Conservation (phyloP, 371 early-diverging fungal genomes). For the Fennellomyces sp. region DNA sequence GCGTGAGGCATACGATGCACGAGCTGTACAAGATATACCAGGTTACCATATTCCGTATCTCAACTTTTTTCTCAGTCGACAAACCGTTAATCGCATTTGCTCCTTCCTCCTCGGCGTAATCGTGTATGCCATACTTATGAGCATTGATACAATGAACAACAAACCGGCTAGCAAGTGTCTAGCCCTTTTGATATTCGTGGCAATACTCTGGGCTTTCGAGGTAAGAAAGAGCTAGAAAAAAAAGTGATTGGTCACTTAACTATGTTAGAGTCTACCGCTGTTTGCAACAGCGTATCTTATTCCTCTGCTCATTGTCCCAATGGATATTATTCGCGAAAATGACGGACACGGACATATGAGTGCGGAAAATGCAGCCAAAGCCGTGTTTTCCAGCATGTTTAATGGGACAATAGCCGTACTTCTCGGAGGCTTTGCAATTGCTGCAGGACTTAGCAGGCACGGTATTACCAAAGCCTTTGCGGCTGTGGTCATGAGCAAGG, state of each 20-base stretch:
- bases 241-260: too few species aligned
- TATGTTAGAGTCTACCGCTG: slow-evolving; percentile 56
- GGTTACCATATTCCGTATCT: slow-evolving; percentile 35
- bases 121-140: slow-evolving; percentile 57
- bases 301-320: slow-evolving; percentile 71
- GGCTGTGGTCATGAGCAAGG: slow-evolving; percentile 63
- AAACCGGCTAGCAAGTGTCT: slow-evolving; percentile 61
- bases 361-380: slow-evolving; percentile 77
- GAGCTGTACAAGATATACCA: slow-evolving; percentile 30
- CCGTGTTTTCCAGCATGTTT: slow-evolving; percentile 92
- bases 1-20: slow-evolving; percentile 51
- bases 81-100: slow-evolving; percentile 11
- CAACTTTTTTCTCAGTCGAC: slow-evolving; percentile 16
- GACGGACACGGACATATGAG: slow-evolving; percentile 33
- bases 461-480: slow-evolving; percentile 76
- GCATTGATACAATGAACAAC: slow-evolving; percentile 52
- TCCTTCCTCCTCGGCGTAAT: slow-evolving; percentile 42
- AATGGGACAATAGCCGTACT: slow-evolving; percentile 94
- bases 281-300: slow-evolving; percentile 80
- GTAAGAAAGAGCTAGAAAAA: too few species aligned
- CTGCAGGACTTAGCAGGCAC: slow-evolving; percentile 74
- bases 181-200: slow-evolving; percentile 61
- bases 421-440: slow-evolving; percentile 93
- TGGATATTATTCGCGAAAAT: slow-evolving; percentile 66
- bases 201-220: slow-evolving; percentile 71